Evolutionary conservation across 148 eudicot genomes (phyloP).

Genomic region (Cornus suecica): DNA sequence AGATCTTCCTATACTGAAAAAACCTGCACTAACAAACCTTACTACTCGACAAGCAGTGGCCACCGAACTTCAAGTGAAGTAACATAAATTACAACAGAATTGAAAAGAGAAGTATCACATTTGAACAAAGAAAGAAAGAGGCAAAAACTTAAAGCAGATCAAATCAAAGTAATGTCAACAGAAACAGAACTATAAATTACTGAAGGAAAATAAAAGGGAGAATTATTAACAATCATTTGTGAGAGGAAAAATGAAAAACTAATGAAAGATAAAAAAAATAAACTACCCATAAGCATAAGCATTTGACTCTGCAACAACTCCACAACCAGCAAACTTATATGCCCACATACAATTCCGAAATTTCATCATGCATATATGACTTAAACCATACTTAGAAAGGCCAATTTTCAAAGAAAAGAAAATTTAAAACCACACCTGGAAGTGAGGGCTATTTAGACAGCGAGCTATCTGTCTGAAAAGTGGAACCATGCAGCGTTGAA

Average conservation of each 20-base stretch:
- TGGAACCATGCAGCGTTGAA: conserved; percentile 72
- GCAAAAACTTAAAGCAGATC: not conserved
- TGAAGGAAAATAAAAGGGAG: not conserved
- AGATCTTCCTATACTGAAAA: no score
- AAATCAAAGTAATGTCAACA: not conserved
- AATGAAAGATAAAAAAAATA: not conserved
- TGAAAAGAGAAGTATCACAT: not conserved
- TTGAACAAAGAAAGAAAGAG: not conserved
- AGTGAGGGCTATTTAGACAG: conserved; percentile 61
- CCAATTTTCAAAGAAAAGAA: not conserved
- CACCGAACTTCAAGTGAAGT: not conserved
- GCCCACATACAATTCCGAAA: not conserved
- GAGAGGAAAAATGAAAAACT: not conserved
- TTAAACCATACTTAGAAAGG: not conserved
- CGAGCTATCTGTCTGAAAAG: conserved; percentile 62
- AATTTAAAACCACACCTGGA: conserved; percentile 44
- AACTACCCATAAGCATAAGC: not conserved
- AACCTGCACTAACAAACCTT: no score
- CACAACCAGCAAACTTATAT: not conserved
- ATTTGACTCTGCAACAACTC: not conserved
- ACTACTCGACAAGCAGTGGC: not conserved
- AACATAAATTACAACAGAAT: not conserved
- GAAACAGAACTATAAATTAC: not conserved
- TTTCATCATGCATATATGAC: not conserved
- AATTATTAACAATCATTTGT: not conserved